Evolutionary conservation across 176 grass and related monocot species (phyloP).

Genomic region (Triticum timopheevii): DNA sequence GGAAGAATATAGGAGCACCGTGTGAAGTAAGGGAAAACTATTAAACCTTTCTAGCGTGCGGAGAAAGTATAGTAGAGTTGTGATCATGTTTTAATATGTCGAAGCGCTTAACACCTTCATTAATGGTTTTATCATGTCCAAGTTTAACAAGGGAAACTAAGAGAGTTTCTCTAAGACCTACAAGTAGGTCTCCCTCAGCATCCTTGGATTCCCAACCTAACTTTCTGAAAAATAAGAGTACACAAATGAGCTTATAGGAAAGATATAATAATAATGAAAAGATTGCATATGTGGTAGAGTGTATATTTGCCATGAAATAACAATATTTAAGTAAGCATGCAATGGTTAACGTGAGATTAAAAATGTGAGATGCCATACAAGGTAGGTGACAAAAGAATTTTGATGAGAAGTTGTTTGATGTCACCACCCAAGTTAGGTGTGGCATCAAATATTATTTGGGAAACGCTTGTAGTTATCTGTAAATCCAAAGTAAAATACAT

Average conservation of each 20-base stretch:
- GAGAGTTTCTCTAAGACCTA: slow-evolving; percentile 58
- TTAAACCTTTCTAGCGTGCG: slow-evolving; percentile 61
- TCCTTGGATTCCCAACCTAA: slow-evolving; percentile 77
- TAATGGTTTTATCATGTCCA: slow-evolving; percentile 57
- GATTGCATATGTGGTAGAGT: neutral
- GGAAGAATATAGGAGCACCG: neutral
- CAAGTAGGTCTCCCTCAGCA: slow-evolving; percentile 52
- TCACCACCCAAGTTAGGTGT: slow-evolving; percentile 51
- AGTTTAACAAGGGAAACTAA: slow-evolving; percentile 57
- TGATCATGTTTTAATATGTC: slow-evolving; percentile 48
- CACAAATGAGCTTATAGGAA: neutral
- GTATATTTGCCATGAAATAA: neutral
- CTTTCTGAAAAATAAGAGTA: slow-evolving; percentile 42
- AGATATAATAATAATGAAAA: neutral
- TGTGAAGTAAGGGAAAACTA: neutral
- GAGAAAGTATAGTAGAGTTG: slow-evolving; percentile 56
- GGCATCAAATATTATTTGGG: slow-evolving; percentile 50
- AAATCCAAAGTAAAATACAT: neutral
- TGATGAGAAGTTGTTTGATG: slow-evolving; percentile 66
- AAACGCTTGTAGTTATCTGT: slow-evolving; percentile 53
- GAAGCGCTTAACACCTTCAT: slow-evolving; percentile 62
- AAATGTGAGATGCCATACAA: slow-evolving; percentile 40
- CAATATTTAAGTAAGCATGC: neutral
- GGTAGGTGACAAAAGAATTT: slow-evolving; percentile 56
- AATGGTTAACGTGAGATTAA: no score